Conservation (phyloP, 2,329 filamentous ascomycete species). For the Aspergillus aculeatus region DNA sequence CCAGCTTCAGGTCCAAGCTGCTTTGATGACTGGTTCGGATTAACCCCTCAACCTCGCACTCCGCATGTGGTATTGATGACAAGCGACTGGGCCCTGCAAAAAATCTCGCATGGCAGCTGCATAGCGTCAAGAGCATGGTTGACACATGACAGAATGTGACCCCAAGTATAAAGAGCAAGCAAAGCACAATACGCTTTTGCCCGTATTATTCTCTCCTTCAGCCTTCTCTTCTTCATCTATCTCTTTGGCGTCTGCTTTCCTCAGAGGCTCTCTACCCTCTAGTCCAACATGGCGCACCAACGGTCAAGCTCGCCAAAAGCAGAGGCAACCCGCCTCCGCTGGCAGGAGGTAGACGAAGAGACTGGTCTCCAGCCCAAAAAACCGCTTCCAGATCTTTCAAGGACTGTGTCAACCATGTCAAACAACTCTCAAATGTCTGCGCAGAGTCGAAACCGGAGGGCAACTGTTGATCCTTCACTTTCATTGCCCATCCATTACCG, state of each 20-base stretch:
- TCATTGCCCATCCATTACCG: conserved; percentile 34
- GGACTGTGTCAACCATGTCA: conserved; percentile 8
- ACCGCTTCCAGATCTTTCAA: background rate
- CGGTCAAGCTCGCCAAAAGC: background rate
- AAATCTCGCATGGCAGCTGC: conserved; percentile 5
- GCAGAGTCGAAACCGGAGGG: conserved; percentile 13
- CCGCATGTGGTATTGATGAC: background rate
- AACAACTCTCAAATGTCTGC: conserved; percentile 14
- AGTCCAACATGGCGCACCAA: background rate
- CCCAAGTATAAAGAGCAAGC: conserved; percentile 2
- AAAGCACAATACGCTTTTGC: background rate
- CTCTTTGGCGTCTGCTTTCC: background rate
- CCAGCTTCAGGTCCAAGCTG: background rate
- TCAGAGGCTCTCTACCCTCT: background rate
- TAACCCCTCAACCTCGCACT: conserved; percentile 1
- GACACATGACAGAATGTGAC: background rate
- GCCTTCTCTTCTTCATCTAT: background rate
- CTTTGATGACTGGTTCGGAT: background rate
- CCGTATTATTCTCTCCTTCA: background rate
- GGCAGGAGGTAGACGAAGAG: conserved; percentile 17
- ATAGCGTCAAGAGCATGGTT: background rate
- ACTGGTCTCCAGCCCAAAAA: conserved; percentile 2
- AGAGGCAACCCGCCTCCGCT: conserved; percentile 10
- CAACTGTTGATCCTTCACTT: conserved; percentile 25
- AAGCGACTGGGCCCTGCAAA: background rate